Base-by-base conservation (phyloP, 1,284 basidiomycete species). In the Lignosus rhinocerotis region DNA sequence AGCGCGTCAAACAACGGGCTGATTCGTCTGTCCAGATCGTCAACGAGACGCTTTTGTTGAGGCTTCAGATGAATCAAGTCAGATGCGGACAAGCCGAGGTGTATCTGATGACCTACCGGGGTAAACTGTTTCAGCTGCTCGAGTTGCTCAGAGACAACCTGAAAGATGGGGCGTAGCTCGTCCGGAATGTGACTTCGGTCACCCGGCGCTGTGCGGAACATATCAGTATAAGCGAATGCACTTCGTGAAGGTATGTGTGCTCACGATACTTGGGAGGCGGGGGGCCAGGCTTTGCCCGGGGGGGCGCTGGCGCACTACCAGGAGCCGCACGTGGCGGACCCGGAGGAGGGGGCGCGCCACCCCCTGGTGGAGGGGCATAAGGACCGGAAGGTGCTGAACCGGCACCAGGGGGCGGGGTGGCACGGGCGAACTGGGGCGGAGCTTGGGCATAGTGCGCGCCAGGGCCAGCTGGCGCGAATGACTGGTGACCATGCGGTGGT, bases 141-240 rank as follows among this genome's bases (percentile, higher is more conserved):
- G 64, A 93, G 69, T 60, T 89, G 86, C 45, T 78, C 78, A 11
- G 78, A 80, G 41, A 94, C 76, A n/a, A 87, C 78, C 48, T 84
- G 79, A 67, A 83, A 93, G 52, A 93, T 86, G 1, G 89, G 86
- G 64, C 79, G 76, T 42, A 85, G 81, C 39, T 80, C 75, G 9
- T 88, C 86, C 4, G 95, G 89, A 58, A 98, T 96, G 74, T 98
- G 96, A 32, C 84, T 87, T 36, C 95, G 84, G 73, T 98, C 96
- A 57, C 96, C 96, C 43, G 88, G 81, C 33, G 95, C 93, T 96
- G 69, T 9, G 58, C 58, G n/a, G 64, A 16, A 51, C 49, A 57
- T 55, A 36, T 59, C 33, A 60, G 51, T 17, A 47, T 1, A 25
- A 25, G 17, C 14, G 32, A 25, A n/a, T 12, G 10, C 44, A 25